Percentiles rank a stretch among this genome's conserved stretches.
phyloP scores from a whole-genome alignment of 176 grass and related monocot genomes.

The Ananas comosus region DNA sequence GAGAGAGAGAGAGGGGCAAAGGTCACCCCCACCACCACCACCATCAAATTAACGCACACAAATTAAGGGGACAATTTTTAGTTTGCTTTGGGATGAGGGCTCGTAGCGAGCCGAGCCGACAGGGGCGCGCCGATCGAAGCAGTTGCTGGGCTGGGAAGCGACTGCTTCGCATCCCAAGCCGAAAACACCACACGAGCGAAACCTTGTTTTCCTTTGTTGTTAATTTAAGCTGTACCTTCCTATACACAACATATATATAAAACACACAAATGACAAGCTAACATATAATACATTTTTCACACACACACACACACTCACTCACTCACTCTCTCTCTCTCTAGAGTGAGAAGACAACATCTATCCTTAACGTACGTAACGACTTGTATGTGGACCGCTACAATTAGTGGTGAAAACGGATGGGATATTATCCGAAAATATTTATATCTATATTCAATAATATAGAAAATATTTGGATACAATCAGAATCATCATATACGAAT shows the following conservation, averaged over 20 bases:
- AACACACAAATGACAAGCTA: not conserved
- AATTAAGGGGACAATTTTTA: not conserved
- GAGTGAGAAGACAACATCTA: not conserved
- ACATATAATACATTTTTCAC: conserved; percentile 5
- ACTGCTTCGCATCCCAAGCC: not conserved
- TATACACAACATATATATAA: not conserved
- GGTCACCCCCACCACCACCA: not conserved
- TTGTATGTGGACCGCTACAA: not conserved
- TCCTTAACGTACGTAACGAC: not conserved
- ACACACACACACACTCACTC: not conserved
- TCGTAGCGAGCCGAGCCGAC: conserved; percentile 14
- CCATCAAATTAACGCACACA: not conserved
- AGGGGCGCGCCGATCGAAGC: not conserved
- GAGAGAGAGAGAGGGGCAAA: not conserved
- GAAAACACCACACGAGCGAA: not conserved
- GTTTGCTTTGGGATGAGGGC: conserved; percentile 9
- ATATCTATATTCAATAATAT: too few relatives aligned
- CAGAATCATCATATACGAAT: too few relatives aligned
- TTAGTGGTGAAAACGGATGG: too few relatives aligned
- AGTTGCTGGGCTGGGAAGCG: not conserved
- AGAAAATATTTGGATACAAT: too few relatives aligned
- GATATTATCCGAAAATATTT: too few relatives aligned
- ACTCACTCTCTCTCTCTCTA: conserved; percentile 13
- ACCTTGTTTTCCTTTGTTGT: not conserved
- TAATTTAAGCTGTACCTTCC: not conserved